Evolutionary conservation across 345 rosid species (phyloP).

Genomic region (thale cress (Arabidopsis thaliana)): TAIR10.1 NC_003074.8:7643001-7643500

Average conservation of each 20-base stretch:
- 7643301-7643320: constrained; percentile 5
- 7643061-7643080: background rate
- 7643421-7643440: constrained; percentile 9
- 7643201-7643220: too few relatives aligned
- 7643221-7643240: too few relatives aligned
- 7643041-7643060: background rate
- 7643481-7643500: constrained; percentile 14
- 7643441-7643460: constrained; percentile 48
- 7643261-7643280: too few relatives aligned
- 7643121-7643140: too few relatives aligned
- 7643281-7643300: background rate
- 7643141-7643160: too few relatives aligned
- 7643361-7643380: background rate
- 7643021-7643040: background rate
- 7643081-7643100: background rate
- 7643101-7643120: too few relatives aligned
- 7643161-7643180: too few relatives aligned
- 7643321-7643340: constrained; percentile 4
- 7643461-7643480: constrained; percentile 3
- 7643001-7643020: background rate
- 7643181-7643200: too few relatives aligned
- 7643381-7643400: constrained; percentile 9
- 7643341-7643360: background rate
- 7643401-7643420: constrained; percentile 20
- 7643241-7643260: too few relatives aligned